phyloP scores from a whole-genome alignment of 441 rosid species.

The Viola pubescens region DNA sequence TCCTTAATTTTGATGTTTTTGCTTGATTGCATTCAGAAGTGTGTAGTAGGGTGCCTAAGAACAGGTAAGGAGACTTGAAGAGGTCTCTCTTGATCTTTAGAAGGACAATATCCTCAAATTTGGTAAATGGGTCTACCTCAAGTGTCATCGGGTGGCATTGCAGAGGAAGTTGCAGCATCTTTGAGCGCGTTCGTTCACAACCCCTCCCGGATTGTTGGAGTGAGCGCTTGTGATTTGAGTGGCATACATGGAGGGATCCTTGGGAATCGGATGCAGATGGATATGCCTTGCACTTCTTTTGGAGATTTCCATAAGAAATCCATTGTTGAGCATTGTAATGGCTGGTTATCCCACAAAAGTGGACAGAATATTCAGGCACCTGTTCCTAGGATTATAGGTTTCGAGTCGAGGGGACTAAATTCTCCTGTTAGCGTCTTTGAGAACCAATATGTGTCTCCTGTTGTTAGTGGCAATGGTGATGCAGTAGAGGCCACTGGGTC shows the following conservation, averaged over 20 bases:
- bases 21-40: conserved; percentile 11
- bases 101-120: conserved; percentile 5
- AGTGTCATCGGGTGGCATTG: conserved; percentile 34
- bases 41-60: conserved; percentile 3
- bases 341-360: conserved; percentile 26
- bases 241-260: conserved; percentile 29
- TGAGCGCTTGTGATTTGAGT: conserved; percentile 30
- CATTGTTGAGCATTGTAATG: conserved; percentile 25
- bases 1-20: conserved; percentile 11
- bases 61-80: conserved; percentile 10
- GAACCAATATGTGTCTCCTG: conserved; percentile 27
- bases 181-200: conserved; percentile 34
- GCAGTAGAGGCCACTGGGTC: conserved; percentile 28
- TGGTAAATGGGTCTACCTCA: conserved; percentile 43
- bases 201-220: conserved; percentile 19
- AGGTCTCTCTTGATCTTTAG: conserved; percentile 9
- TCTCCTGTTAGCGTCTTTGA: conserved; percentile 22
- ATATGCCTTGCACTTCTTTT: conserved; percentile 31
- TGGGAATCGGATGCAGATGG: conserved; percentile 29
- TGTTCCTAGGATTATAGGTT: conserved; percentile 39
- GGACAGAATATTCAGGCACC: conserved; percentile 28
- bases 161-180: conserved; percentile 41
- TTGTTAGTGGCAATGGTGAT: conserved; percentile 19
- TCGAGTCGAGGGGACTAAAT: conserved; percentile 32
- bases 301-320: conserved; percentile 32